Percentiles rank a stretch among this genome's conserved stretches.
phyloP scores from a whole-genome alignment of 2,329 filamentous ascomycete species.

The Paecilomyces sp. region DNA sequence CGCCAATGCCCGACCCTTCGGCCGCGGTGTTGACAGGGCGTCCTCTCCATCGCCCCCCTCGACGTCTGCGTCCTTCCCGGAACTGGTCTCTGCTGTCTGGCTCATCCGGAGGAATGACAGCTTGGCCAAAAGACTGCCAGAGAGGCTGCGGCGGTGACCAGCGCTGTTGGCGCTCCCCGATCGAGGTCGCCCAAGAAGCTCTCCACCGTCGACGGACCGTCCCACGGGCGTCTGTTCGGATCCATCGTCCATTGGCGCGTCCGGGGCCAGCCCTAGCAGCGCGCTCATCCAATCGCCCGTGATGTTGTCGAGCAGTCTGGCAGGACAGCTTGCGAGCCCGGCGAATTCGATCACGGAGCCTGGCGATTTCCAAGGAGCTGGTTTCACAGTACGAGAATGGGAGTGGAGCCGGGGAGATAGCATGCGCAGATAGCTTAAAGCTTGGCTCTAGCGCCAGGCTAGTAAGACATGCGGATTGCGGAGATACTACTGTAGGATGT shows the following conservation, averaged over 20 bases:
- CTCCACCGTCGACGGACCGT: constrained; percentile 17
- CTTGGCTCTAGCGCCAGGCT: neutral
- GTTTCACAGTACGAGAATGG: neutral
- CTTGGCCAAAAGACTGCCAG: constrained; percentile 60
- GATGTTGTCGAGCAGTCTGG: neutral
- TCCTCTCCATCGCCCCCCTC: constrained; percentile 10
- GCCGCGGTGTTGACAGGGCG: constrained; percentile 23
- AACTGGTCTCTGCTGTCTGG: constrained; percentile 29
- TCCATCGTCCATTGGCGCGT: constrained; percentile 29
- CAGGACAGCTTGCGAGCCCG: neutral
- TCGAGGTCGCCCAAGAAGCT: neutral
- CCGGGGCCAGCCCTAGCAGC: constrained; percentile 15
- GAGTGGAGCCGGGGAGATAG: neutral
- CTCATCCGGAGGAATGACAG: constrained; percentile 59
- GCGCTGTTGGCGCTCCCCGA: constrained; percentile 17
- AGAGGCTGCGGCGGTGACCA: constrained; percentile 49
- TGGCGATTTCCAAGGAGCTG: neutral
- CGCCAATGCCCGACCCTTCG: constrained; percentile 43
- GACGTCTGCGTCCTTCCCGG: constrained; percentile 17
- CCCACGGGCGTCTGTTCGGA: constrained; percentile 16
- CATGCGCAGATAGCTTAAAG: neutral
- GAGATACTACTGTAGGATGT: no score
- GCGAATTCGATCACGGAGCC: constrained; percentile 1
- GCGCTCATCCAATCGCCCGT: constrained; percentile 10
- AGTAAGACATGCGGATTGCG: neutral